phyloP scores from a whole-genome alignment of 1,139 yeast species.

The Yamadazyma diddensiae region DNA sequence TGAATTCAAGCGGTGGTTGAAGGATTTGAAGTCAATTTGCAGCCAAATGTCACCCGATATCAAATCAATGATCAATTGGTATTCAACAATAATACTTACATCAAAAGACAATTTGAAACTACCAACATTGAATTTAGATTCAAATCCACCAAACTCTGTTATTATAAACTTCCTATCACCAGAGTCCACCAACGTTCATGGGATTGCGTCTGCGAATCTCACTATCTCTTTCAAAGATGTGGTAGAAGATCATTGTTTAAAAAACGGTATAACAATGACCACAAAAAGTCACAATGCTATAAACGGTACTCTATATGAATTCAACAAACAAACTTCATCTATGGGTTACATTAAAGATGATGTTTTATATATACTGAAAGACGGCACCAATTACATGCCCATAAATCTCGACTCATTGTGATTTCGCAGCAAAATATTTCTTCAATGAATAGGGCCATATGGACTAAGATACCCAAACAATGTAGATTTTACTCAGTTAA shows the following conservation, averaged over 20 bases:
- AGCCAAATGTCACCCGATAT: not conserved
- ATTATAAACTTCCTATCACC: conserved; percentile 2
- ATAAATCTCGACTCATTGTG: too few species aligned
- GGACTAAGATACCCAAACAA: not conserved
- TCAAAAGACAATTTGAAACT: not conserved
- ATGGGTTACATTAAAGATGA: conserved; percentile 32
- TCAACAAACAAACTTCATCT: conserved; percentile 1
- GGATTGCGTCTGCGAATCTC: conserved; percentile 30
- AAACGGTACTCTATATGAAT: conserved; percentile 5
- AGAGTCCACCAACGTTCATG: conserved; percentile 20
- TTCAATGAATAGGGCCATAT: too few species aligned
- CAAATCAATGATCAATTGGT: conserved; percentile 6
- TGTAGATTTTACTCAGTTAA: conserved; percentile 10
- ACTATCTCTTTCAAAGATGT: conserved; percentile 39
- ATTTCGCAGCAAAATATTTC: too few species aligned
- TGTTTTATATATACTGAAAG: conserved; percentile 20
- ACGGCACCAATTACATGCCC: conserved; percentile 13
- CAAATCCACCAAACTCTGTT: not conserved
- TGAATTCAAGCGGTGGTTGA: conserved; percentile 17
- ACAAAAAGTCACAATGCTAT: conserved; percentile 7
- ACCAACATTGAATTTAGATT: not conserved
- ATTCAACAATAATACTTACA: too few species aligned
- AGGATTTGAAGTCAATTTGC: not conserved
- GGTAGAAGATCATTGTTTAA: conserved; percentile 28
- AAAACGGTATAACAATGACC: conserved; percentile 24